Evolutionary conservation across 192 early-diverging fungal genomes (phyloP), one percentile per base, ranked within the genome.

Genomic region (Pilobolus umbonatus): DNA sequence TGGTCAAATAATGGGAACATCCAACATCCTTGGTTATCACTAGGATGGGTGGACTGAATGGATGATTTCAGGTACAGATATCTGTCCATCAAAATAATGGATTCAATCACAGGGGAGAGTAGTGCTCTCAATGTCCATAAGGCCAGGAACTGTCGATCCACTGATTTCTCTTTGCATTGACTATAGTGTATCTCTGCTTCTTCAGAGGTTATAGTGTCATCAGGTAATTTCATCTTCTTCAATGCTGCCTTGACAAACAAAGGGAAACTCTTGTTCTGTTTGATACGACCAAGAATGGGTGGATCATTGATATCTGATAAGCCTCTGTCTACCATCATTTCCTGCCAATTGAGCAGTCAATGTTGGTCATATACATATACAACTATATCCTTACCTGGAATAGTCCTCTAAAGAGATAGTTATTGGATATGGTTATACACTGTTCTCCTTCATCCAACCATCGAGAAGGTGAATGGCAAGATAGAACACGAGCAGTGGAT

Each of bases 101-200:
- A 81, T 60, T 96, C 93, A 35, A 92, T 75, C 4, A 84, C 68
- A 45, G 85, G 83, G 1, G 83, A 85, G 10, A 92, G 61, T 68
- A 96, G 66, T 0, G 86, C 79, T 34, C 88, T 67, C 34, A 96
- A 68, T 32, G 92, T 90, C 91, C 93, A 96, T 21, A 87, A 80
- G 12, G 85, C 78, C 2, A 88, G 85, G 54, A 96, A 80, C 60
- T 84, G 80, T 44, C 56, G 65, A 39, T 82, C 67, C 31, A 75
- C 65, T 14, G 59, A 48, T n/a, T 45, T 32, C 19, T 68, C 53
- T 21, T 67, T 68, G 7, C 68, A 68, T 7, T 75, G 44, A 21
- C 65, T 31, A 15, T 77, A 65, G 34, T 79, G 75, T 8, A 71
- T 63, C 6, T 53, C 55, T 0, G 85, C 71, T 11, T 76, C 74